A percentile compares a stretch with the other conserved stretches of the same genome.
These are phyloP conservation scores for Mortierella sp. DNA, from an alignment of 371 early-diverging fungal species.

Conservation along the genomic window DNA sequence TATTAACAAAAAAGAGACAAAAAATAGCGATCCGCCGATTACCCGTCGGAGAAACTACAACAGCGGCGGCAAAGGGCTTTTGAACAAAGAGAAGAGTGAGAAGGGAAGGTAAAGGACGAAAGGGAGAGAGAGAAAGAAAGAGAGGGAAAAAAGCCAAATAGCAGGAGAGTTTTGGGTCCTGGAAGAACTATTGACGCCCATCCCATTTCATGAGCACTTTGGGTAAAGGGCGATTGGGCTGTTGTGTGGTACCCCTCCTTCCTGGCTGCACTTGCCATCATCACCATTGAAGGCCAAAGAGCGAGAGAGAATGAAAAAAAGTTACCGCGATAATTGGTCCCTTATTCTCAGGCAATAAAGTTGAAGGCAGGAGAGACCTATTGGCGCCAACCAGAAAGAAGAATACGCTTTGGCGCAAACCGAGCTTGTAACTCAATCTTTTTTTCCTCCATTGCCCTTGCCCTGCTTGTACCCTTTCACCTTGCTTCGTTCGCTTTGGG, in stretches of 20 bases:
- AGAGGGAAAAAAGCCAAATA: not conserved
- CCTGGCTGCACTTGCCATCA: too few relatives aligned
- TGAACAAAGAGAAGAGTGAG: not conserved
- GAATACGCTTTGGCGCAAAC: not conserved
- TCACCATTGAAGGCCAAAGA: too few relatives aligned
- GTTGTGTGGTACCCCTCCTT: not conserved
- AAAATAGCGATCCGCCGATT: slow-evolving; percentile 14
- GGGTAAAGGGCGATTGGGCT: too few relatives aligned
- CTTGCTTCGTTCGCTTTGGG: not conserved
- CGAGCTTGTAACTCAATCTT: not conserved
- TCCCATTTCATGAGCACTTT: not conserved
- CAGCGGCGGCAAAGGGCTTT: not conserved
- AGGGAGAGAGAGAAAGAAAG: too few relatives aligned
- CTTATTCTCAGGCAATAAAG: too few relatives aligned
- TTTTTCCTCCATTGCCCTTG: not conserved
- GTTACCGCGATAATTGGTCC: too few relatives aligned
- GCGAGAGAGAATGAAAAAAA: too few relatives aligned
- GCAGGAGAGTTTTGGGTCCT: not conserved
- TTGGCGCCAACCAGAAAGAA: not conserved
- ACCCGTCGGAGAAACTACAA: slow-evolving; percentile 12
- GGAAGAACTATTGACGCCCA: not conserved
- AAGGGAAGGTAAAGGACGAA: not conserved
- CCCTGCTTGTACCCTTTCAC: not conserved
- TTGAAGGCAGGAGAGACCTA: not conserved
- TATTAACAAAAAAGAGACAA: not conserved